Evolutionary conservation across 331 rosid species (phyloP), one percentile per base, ranked within the genome.

Genomic region (Quercus tomentella): DNA sequence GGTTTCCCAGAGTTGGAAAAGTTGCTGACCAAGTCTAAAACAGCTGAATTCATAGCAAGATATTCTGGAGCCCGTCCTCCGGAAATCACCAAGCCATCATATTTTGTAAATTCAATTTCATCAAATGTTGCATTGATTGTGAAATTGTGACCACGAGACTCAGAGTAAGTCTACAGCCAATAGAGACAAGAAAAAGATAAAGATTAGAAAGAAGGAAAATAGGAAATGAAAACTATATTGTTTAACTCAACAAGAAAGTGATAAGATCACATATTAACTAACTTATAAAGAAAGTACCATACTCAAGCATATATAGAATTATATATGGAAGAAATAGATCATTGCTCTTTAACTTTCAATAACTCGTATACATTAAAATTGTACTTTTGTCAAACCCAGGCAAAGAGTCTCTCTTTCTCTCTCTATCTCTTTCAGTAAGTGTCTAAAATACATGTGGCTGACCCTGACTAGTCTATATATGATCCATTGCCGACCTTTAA

Each of bases 61-160:
- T 91, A 90, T 76, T 95, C 97, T 1, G 99, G 97, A 33, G 99
- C 90, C 76, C 97, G 91, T 60, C 97, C 99, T 57, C 98, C 97
- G 0, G 97, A 91, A 22, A 94, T 70, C 79, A 90, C 76, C 86
- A 92, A 67, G 49, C 99, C 99, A 76, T 95, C 97, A 81, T 92
- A 95, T 35, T 72, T 80, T 57, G 80, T 30, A 6, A 72, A 78
- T 61, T 90, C 88, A 57, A 90, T 69, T 14, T 90, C 99, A 78
- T 92, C 90, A 81, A 90, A 93, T 5, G 90, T 90, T 11, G 98
- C 96, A 80, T 91, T 93, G 72, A 93, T 87, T 2, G 82, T 22
- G 79, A 93, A 93, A 81, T 93, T 92, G 86, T 92, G 98, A 75
- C 98, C 98, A 8, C 86, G 84, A 0, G 85, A 79, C 86, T 91